These are phyloP conservation scores for Galeopsis tetrahit DNA, from an alignment of 257 asterid species.

Conservation along the genomic window DNA sequence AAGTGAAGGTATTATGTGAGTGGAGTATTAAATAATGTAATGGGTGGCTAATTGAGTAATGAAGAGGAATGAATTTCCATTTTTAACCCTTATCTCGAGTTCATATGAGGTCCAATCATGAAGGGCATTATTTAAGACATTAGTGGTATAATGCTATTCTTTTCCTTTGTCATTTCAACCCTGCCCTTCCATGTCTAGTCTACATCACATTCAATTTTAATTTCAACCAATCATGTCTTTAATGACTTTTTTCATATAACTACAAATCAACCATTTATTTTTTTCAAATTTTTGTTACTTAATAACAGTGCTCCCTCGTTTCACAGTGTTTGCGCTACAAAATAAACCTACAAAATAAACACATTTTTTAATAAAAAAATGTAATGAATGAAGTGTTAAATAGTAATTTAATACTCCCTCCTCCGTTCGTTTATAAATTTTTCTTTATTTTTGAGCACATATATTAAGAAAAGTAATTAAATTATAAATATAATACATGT, in stretches of 20 bases:
- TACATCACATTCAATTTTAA: conserved; percentile 41
- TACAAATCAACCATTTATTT: not conserved
- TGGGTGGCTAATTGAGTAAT: conserved; percentile 13
- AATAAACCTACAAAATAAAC: too few species aligned
- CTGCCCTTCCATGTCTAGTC: conserved; percentile 40
- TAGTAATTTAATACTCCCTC: too few species aligned
- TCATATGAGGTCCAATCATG: conserved; percentile 30
- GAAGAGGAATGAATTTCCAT: conserved; percentile 1
- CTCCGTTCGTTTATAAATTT: too few species aligned
- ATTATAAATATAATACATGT: too few species aligned
- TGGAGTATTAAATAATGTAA: not conserved
- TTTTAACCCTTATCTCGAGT: conserved; percentile 30
- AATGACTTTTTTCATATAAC: conserved; percentile 5
- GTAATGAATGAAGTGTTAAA: too few species aligned
- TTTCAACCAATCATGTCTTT: conserved; percentile 28
- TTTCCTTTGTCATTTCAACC: conserved; percentile 35
- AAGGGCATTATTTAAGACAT: conserved; percentile 25
- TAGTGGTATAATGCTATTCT: conserved; percentile 32
- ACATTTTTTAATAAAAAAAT: too few species aligned
- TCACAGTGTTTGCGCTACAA: too few species aligned
- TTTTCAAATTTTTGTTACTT: not conserved
- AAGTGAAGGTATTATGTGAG: too few species aligned
- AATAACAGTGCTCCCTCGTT: too few species aligned
- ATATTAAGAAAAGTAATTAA: too few species aligned
- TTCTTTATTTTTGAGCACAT: too few species aligned